Conservation (phyloP, 495 filamentous ascomycete genomes). For the Penicillium paradoxum region DNA sequence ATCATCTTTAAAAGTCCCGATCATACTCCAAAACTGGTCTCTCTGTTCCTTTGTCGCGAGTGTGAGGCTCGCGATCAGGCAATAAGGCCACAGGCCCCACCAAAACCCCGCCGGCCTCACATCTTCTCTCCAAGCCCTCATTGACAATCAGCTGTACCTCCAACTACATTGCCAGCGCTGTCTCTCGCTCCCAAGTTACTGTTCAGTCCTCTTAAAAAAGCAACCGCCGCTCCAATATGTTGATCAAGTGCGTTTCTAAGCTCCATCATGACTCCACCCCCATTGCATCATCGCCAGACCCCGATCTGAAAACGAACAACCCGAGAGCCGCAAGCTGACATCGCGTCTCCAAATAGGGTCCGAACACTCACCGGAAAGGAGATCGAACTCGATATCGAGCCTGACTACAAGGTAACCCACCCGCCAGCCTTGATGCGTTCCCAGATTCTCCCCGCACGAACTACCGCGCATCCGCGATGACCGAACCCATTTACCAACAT, state of each 20-base stretch:
- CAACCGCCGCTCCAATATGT: constrained; percentile 28
- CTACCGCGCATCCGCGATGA: not conserved
- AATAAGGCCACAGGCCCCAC: constrained; percentile 27
- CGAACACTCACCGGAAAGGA: constrained; percentile 97
- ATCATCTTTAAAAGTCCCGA: too few species aligned
- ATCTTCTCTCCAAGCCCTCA: constrained; percentile 20
- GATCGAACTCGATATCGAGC: constrained; percentile 96
- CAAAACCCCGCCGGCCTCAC: constrained; percentile 24
- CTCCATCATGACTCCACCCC: not conserved
- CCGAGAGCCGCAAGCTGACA: constrained; percentile 13
- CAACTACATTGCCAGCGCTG: not conserved
- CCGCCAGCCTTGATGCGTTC: not conserved
- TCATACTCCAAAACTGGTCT: too few species aligned
- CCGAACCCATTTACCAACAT: not conserved
- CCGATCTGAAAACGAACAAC: not conserved
- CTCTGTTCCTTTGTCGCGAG: too few species aligned
- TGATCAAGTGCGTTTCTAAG: constrained; percentile 42
- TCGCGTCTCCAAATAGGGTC: constrained; percentile 56
- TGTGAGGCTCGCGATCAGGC: constrained; percentile 21
- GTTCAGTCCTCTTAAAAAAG: not conserved
- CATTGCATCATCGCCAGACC: constrained; percentile 21
- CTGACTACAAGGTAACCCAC: constrained; percentile 74
- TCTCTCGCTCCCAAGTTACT: not conserved
- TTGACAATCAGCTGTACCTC: constrained; percentile 2
- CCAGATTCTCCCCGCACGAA: constrained; percentile 3